A percentile compares a stretch with the other conserved stretches of the same genome.
Conservation (phyloP, 1,284 basidiomycete genomes). For the Moniliophthora roreri region DNA sequence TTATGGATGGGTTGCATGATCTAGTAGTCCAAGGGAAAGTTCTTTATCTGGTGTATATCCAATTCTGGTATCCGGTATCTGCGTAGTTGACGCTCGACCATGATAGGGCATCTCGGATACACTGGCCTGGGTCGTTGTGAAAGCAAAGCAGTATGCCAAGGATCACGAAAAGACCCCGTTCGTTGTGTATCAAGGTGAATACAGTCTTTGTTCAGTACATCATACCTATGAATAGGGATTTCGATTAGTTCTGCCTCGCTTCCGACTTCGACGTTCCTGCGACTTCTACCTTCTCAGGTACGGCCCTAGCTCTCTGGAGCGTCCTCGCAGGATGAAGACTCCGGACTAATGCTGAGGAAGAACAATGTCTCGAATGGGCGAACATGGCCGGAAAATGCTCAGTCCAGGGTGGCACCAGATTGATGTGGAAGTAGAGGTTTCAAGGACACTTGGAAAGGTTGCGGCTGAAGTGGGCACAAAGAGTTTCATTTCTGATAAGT, state of each 20-base stretch:
- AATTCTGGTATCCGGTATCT: not conserved
- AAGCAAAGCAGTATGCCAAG: constrained; percentile 52
- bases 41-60: constrained; percentile 40
- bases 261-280: not conserved
- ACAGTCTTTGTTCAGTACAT: constrained; percentile 42
- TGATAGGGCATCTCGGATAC: constrained; percentile 32
- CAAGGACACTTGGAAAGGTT: no score
- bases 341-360: no score
- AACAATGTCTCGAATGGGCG: no score
- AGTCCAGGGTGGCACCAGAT: no score
- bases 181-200: constrained; percentile 52
- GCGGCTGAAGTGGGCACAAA: no score
- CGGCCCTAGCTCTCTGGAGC: no score
- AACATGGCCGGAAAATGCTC: no score
- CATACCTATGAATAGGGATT: constrained; percentile 8
- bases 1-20: constrained; percentile 51
- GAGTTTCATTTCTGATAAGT: no score
- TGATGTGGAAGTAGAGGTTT: no score
- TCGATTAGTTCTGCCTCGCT: not conserved
- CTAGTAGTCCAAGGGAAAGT: constrained; percentile 48
- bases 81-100: not conserved
- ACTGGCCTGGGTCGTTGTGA: constrained; percentile 49
- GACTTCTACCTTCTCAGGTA: no score
- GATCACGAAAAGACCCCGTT: constrained; percentile 47
- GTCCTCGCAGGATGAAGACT: no score